Percentiles rank a stretch among this genome's conserved stretches.
Conservation (phyloP, 352 stramenopile genomes). For the Phytopythium montanum region DNA sequence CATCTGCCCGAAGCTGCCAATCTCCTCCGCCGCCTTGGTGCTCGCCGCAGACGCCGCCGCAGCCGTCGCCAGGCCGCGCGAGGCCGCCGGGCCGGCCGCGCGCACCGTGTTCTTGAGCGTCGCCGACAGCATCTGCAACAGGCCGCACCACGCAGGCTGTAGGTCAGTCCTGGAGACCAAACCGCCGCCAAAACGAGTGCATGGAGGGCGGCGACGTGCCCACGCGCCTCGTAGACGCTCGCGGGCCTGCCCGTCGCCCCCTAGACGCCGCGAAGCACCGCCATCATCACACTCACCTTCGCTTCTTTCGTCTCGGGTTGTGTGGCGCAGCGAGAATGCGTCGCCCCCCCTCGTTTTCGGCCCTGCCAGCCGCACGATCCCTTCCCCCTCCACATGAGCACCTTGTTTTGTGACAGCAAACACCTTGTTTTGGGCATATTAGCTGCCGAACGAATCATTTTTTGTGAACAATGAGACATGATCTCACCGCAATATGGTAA, state of each 20-base stretch:
- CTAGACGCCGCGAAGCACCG: background rate
- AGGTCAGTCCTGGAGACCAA: background rate
- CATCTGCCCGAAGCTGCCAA: slow-evolving; percentile 77
- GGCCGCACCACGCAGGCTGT: background rate
- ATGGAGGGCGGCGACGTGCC: background rate
- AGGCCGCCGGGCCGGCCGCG: slow-evolving; percentile 22
- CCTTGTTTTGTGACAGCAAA: too few species aligned
- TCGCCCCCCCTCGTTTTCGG: background rate
- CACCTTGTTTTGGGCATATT: too few species aligned
- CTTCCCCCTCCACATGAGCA: background rate
- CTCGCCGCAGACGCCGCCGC: slow-evolving; percentile 10
- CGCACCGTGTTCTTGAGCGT: slow-evolving; percentile 64
- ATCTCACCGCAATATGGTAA: too few species aligned
- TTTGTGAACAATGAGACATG: background rate
- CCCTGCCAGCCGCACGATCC: too few species aligned
- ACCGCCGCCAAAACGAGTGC: background rate
- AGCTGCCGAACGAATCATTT: too few species aligned
- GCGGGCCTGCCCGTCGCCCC: background rate
- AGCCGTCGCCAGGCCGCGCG: slow-evolving; percentile 35
- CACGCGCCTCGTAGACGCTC: background rate
- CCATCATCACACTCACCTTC: background rate
- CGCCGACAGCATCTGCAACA: slow-evolving; percentile 57
- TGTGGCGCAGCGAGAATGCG: background rate
- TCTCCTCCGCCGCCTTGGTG: slow-evolving; percentile 54
- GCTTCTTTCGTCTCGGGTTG: background rate